Conservation (phyloP, 1,139 yeast species). For the Pichia sp. region DNA sequence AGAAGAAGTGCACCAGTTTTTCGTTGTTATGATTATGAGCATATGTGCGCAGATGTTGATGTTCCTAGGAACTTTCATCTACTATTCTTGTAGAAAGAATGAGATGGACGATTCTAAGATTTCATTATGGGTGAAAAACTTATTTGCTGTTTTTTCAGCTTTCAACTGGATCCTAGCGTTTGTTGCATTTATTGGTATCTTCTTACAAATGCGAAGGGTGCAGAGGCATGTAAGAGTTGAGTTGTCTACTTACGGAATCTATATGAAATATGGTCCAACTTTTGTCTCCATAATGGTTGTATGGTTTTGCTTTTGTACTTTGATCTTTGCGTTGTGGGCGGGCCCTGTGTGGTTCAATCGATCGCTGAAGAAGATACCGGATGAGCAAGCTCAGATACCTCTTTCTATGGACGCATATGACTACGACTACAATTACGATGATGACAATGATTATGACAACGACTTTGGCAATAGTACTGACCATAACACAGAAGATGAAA, state of each 20-base stretch:
- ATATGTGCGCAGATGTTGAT: constrained; percentile 32
- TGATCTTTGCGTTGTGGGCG: constrained; percentile 33
- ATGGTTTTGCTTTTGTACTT: constrained; percentile 35
- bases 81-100: constrained; percentile 37
- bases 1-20: constrained; percentile 27
- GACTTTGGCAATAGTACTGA: not conserved
- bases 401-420: constrained; percentile 9
- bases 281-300: constrained; percentile 12
- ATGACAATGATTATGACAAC: constrained; percentile 8
- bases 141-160: constrained; percentile 36
- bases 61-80: constrained; percentile 32
- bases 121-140: constrained; percentile 24
- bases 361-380: not conserved
- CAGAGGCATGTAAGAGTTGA: constrained; percentile 32
- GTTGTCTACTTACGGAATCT: constrained; percentile 44
- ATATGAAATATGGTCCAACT: constrained; percentile 36
- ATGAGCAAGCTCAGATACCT: constrained; percentile 3
- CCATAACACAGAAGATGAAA: not conserved
- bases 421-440: constrained; percentile 5
- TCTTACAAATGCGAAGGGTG: constrained; percentile 28
- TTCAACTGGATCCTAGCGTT: constrained; percentile 16
- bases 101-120: constrained; percentile 33
- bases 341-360: constrained; percentile 42
- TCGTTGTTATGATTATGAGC: constrained; percentile 31
- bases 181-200: constrained; percentile 31